Percentiles rank a stretch among this genome's conserved stretches.
phyloP scores from a whole-genome alignment of 2,329 filamentous ascomycete genomes.

The Phoma herbarum region DNA sequence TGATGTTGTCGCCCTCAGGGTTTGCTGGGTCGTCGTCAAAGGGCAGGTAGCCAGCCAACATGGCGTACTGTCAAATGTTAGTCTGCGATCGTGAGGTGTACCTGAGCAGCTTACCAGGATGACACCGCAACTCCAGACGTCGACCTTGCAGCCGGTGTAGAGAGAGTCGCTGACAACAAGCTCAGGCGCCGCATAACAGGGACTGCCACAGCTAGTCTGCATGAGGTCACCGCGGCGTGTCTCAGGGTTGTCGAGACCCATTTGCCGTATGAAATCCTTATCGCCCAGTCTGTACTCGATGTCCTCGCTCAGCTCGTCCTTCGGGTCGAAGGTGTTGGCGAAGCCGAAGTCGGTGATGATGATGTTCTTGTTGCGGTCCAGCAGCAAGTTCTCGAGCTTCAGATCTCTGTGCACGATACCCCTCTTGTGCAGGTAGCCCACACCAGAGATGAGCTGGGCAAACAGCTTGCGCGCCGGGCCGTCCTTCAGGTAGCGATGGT shows the following conservation, averaged over 20 bases:
- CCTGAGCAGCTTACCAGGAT: slow-evolving; percentile 77
- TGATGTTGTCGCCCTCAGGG: slow-evolving; percentile 98
- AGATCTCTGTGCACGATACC: slow-evolving; percentile 97
- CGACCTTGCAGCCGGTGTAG: slow-evolving; percentile 96
- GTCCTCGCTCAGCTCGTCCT: slow-evolving; percentile 87
- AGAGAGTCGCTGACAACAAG: slow-evolving; percentile 96
- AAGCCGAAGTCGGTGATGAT: slow-evolving; percentile 99
- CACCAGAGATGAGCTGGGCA: slow-evolving; percentile 93
- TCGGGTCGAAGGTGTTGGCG: slow-evolving; percentile 93
- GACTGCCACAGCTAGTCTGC: slow-evolving; percentile 98
- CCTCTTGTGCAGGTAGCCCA: slow-evolving; percentile 97
- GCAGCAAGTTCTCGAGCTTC: slow-evolving; percentile 92
- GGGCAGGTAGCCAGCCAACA: slow-evolving; percentile 96
- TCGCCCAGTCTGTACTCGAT: slow-evolving; percentile 88
- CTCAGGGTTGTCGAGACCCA: slow-evolving; percentile 83
- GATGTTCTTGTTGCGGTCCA: slow-evolving; percentile 97
- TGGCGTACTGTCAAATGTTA: slow-evolving; percentile 77
- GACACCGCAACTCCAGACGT: slow-evolving; percentile 99
- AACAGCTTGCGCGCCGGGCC: slow-evolving; percentile 89
- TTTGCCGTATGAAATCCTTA: slow-evolving; percentile 84
- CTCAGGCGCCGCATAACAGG: slow-evolving; percentile 96
- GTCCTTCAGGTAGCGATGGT: slow-evolving; percentile 96
- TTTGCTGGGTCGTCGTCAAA: slow-evolving; percentile 99
- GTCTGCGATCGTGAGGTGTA: slow-evolving; percentile 22
- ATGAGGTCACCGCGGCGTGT: slow-evolving; percentile 90